Conservation (phyloP, 345 rosid genomes). For the Eucalyptus cloeziana region DNA sequence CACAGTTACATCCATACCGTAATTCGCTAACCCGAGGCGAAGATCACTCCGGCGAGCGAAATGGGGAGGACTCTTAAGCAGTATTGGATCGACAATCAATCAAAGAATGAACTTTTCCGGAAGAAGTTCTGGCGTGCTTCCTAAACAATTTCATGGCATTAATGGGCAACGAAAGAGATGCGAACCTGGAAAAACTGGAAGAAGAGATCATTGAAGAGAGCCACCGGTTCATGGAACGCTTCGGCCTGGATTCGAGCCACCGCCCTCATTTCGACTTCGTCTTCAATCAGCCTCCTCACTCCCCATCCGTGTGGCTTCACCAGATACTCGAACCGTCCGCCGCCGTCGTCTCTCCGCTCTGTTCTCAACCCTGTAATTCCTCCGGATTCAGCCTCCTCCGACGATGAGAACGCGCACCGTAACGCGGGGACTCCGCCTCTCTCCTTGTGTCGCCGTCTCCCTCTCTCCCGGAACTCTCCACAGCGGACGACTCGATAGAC, state of each 20-base stretch:
- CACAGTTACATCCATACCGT: neutral
- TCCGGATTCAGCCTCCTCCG: neutral
- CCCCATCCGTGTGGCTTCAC: conserved; percentile 57
- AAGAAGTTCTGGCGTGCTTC: neutral
- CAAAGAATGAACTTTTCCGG: neutral
- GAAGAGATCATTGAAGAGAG: conserved; percentile 59
- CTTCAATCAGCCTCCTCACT: conserved; percentile 46
- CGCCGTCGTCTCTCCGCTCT: neutral
- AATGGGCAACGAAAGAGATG: neutral
- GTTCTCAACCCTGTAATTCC: neutral
- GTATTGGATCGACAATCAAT: neutral
- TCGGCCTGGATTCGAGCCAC: conserved; percentile 68
- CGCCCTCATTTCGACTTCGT: conserved; percentile 35
- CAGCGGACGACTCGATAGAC: neutral
- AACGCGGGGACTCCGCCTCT: neutral
- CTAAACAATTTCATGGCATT: neutral
- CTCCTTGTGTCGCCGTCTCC: neutral
- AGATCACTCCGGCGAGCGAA: neutral
- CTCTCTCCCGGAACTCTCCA: neutral
- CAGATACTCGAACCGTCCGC: conserved; percentile 14
- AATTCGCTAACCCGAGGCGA: neutral
- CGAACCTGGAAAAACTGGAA: conserved; percentile 60
- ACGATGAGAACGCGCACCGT: neutral
- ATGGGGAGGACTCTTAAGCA: neutral
- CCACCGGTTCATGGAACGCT: conserved; percentile 63